Evolutionary conservation across 1,284 basidiomycete genomes (phyloP), one percentile per base, ranked within the genome.

Genomic region (Farysia itapuensis): DNA sequence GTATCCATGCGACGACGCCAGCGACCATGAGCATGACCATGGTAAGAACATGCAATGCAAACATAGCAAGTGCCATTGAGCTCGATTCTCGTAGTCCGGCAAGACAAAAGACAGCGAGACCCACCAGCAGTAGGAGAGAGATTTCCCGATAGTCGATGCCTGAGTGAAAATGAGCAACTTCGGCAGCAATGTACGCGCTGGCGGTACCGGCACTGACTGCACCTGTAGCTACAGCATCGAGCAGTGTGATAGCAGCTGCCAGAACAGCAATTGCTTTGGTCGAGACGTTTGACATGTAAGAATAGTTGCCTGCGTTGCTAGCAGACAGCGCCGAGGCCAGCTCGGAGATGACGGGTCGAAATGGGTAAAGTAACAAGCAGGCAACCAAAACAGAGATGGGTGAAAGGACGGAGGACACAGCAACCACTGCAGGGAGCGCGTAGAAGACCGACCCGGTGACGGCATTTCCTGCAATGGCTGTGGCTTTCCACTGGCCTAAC

Each of bases 371-470:
- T 21, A 70, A 39, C 4, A 65, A 47, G 23, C 53, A 54, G 7
- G 67, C 64, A 19, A 70, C 36, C 30, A 67, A 41, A 38, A 70
- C 52, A 16, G 56, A 64, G 32, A 70, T 60, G 28, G 67, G 67
- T 2, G 64, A 61, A 13, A 57, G 19, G 4, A 57, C 56, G 16
- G 58, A 66, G 12, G 63, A 52, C 3, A 64, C 64, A 6, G 49
- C 64, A 4, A 64, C 43, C 5, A 69, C 64, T 2, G 67, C 59
- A 7, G 67, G 67, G 5, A 69, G 51, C n/a, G 64, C 50, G 33
- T 69, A 69, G 38, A 69, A 69, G 31, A 65, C 52, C 12, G 50
- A 56, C 25, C 67, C 67, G 0, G 67, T 69, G 24, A 69, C 56
- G 18, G 67, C 67, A 25, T 69, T 69, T 18, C 67, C 67, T 14